phyloP scores from a whole-genome alignment of 768 basidiomycete species.

The Boletus reticuloceps region DNA sequence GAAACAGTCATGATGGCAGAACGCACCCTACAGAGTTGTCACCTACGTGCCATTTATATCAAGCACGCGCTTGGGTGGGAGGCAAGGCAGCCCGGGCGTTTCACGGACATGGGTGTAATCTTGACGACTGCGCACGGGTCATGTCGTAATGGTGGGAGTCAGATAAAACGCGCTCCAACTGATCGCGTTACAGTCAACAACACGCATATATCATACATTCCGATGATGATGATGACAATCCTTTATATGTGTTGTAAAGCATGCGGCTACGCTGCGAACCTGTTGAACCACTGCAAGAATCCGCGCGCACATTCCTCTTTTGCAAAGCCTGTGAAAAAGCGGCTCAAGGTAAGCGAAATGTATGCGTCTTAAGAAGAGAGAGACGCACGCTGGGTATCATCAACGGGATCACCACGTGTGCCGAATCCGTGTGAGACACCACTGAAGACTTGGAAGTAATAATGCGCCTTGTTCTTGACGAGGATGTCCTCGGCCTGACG shows the following conservation, averaged over 20 bases:
- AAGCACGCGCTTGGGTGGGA: background rate
- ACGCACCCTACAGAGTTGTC: background rate
- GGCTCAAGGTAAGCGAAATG: background rate
- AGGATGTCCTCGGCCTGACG: slow-evolving; percentile 57
- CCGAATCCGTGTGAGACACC: slow-evolving; percentile 39
- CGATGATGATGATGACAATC: background rate
- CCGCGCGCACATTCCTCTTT: slow-evolving; percentile 57
- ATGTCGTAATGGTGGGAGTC: background rate
- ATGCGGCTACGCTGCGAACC: slow-evolving; percentile 34
- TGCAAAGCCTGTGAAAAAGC: slow-evolving; percentile 45
- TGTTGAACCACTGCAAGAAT: slow-evolving; percentile 49
- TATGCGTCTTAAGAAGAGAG: background rate
- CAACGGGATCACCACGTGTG: slow-evolving; percentile 28
- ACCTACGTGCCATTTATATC: background rate
- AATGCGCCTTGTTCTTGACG: slow-evolving; percentile 46
- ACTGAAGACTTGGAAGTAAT: slow-evolving; percentile 59
- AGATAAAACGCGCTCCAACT: background rate
- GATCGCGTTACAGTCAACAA: background rate
- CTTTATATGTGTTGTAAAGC: background rate
- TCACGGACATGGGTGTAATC: too few relatives aligned
- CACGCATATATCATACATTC: slow-evolving; percentile 11
- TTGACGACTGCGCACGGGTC: background rate
- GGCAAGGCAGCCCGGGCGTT: too few relatives aligned
- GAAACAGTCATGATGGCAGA: background rate
- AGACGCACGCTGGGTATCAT: slow-evolving; percentile 22